Percentiles rank a stretch among this genome's conserved stretches.
phyloP scores from a whole-genome alignment of 495 filamentous ascomycete species.

The Aspergillus ostianus region DNA sequence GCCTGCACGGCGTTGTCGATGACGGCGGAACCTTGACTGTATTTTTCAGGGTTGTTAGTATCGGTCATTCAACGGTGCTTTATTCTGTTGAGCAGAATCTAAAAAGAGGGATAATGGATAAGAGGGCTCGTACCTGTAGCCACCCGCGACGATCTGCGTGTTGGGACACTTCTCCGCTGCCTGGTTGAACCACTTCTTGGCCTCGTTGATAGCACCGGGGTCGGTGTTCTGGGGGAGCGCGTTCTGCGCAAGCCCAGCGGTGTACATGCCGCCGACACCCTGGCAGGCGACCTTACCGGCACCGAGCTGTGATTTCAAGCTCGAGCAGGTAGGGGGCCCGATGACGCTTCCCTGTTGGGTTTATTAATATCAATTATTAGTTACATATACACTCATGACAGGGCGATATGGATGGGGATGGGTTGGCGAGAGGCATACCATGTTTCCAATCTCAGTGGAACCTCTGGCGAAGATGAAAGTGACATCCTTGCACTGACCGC shows the following conservation, averaged over 20 bases:
- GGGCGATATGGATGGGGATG: neutral
- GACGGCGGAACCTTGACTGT: constrained; percentile 56
- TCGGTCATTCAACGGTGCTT: neutral
- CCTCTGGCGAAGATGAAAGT: constrained; percentile 54
- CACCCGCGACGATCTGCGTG: constrained; percentile 54
- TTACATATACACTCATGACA: too few relatives aligned
- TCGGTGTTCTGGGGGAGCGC: constrained; percentile 27
- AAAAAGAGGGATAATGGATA: too few relatives aligned
- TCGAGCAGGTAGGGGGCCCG: constrained; percentile 37
- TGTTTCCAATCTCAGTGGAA: constrained; percentile 50
- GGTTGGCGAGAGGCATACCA: constrained; percentile 33
- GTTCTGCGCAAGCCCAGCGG: constrained; percentile 24
- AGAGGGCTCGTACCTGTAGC: constrained; percentile 40
- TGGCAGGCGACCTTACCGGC: constrained; percentile 30
- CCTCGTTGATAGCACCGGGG: constrained; percentile 38
- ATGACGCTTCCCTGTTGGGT: constrained; percentile 39
- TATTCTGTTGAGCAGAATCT: too few relatives aligned
- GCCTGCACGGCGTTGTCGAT: constrained; percentile 46
- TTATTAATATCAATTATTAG: neutral
- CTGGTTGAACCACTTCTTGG: constrained; percentile 31
- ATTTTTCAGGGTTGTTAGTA: neutral
- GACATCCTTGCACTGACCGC: constrained; percentile 42
- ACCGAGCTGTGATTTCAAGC: constrained; percentile 30
- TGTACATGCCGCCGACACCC: constrained; percentile 36
- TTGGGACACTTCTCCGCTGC: constrained; percentile 47